phyloP scores from a whole-genome alignment of 805 yeast genomes.

The Candida wancherniae region DNA sequence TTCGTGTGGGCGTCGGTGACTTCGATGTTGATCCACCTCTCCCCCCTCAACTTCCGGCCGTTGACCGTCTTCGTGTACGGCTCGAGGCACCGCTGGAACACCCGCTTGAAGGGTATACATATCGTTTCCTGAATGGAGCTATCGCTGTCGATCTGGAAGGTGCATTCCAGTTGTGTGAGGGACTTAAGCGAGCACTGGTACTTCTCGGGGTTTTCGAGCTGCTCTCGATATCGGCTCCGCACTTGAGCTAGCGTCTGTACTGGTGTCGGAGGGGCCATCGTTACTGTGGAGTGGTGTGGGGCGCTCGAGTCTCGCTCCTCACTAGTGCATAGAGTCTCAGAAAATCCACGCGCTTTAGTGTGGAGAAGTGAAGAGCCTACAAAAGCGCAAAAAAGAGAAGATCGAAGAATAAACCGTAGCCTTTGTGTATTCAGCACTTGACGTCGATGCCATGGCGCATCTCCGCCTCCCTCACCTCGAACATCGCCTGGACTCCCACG shows the following conservation, averaged over 20 bases:
- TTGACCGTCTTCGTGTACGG: constrained; percentile 18
- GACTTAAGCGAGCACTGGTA: constrained; percentile 31
- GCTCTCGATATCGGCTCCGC: constrained; percentile 21
- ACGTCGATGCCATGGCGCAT: constrained; percentile 77
- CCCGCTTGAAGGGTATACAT: constrained; percentile 40
- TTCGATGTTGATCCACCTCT: constrained; percentile 38
- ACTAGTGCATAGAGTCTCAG: too few relatives aligned
- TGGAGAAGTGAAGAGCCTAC: too few relatives aligned
- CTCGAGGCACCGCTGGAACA: constrained; percentile 37
- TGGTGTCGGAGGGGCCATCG: constrained; percentile 46
- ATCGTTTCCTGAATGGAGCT: constrained; percentile 30
- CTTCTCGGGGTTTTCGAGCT: constrained; percentile 26
- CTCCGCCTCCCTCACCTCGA: constrained; percentile 84
- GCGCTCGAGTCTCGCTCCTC: too few relatives aligned
- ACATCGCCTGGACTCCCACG: constrained; percentile 89
- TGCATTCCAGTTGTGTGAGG: constrained; percentile 39
- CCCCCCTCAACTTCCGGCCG: constrained; percentile 23
- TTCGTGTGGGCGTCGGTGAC: constrained; percentile 33
- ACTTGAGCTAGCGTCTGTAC: constrained; percentile 30
- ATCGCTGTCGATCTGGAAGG: constrained; percentile 27
- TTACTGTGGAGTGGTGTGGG: too few relatives aligned
- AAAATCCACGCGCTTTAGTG: too few relatives aligned
- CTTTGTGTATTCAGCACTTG: constrained; percentile 63
- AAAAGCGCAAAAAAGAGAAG: too few relatives aligned
- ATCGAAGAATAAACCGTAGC: too few relatives aligned